Evolutionary conservation across 2,329 filamentous ascomycete genomes (phyloP).

Genomic region (Stemphylium vesicarium): DNA sequence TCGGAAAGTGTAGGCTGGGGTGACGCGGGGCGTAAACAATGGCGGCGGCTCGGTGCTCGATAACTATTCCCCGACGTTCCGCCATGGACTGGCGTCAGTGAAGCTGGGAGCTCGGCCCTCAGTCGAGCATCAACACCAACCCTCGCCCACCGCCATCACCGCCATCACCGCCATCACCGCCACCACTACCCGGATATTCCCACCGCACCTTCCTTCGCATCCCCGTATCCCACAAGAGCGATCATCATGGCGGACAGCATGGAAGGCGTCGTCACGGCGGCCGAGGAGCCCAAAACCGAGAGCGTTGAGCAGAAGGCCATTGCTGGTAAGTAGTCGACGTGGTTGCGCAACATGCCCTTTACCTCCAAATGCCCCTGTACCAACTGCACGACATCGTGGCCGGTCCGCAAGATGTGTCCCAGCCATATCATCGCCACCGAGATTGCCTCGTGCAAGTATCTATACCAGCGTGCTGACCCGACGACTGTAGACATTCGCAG

Average conservation of each 20-base stretch:
- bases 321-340: conserved; percentile 39
- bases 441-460: conserved; percentile 37
- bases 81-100: conserved; percentile 19
- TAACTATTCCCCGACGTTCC: conserved; percentile 22
- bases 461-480: conserved; percentile 41
- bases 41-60: conserved; percentile 17
- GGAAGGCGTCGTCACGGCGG: conserved; percentile 54
- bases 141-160: conserved; percentile 12
- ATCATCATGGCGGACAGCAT: conserved; percentile 58
- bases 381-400: conserved; percentile 26
- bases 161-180: not conserved
- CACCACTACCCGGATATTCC: conserved; percentile 10
- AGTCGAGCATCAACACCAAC: conserved; percentile 30
- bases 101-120: conserved; percentile 24
- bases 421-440: conserved; percentile 39
- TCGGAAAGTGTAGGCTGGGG: not conserved
- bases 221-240: conserved; percentile 18
- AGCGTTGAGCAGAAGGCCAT: conserved; percentile 51
- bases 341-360: conserved; percentile 24
- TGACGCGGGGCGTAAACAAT: conserved; percentile 26
- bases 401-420: conserved; percentile 36
- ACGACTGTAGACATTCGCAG: conserved; percentile 80
- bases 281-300: conserved; percentile 50
- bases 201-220: conserved; percentile 23
- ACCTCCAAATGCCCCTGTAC: conserved; percentile 31